phyloP scores from a whole-genome alignment of 352 stramenopile species.

The Globisporangium cystogenes region DNA sequence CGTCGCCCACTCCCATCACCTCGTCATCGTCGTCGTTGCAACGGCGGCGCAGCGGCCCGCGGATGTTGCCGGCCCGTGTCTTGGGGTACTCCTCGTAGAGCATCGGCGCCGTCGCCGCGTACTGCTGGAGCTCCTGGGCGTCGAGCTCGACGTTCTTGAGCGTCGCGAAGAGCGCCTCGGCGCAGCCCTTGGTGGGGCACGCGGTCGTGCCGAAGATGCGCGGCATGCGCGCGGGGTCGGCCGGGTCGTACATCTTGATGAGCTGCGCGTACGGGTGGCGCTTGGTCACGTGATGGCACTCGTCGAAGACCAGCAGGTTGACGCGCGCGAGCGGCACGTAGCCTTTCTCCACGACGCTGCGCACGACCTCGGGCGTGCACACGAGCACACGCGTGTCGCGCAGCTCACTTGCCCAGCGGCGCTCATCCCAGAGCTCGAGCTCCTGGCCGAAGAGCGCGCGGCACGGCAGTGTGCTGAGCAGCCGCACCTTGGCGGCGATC shows the following conservation, averaged over 20 bases:
- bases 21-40: background rate
- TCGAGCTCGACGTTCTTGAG: constrained; percentile 69
- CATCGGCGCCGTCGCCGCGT: constrained; percentile 63
- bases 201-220: constrained; percentile 86
- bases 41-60: background rate
- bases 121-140: constrained; percentile 40
- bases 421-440: constrained; percentile 57
- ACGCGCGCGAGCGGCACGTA: constrained; percentile 74
- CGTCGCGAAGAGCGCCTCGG: constrained; percentile 57
- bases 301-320: constrained; percentile 88
- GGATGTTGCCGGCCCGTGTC: background rate
- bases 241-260: constrained; percentile 76
- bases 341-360: constrained; percentile 78
- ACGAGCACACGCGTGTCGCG: constrained; percentile 66
- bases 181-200: constrained; percentile 65
- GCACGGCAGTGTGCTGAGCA: constrained; percentile 50
- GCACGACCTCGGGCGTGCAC: constrained; percentile 83
- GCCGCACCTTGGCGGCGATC: constrained; percentile 69
- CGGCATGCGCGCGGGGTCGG: constrained; percentile 26
- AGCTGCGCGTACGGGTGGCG: constrained; percentile 87
- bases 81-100: constrained; percentile 53
- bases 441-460: constrained; percentile 43
- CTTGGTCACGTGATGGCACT: constrained; percentile 88
- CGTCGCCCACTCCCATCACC: background rate
- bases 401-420: constrained; percentile 57